phyloP scores from a whole-genome alignment of 805 yeast species.

The Danielia oregonensis region DNA sequence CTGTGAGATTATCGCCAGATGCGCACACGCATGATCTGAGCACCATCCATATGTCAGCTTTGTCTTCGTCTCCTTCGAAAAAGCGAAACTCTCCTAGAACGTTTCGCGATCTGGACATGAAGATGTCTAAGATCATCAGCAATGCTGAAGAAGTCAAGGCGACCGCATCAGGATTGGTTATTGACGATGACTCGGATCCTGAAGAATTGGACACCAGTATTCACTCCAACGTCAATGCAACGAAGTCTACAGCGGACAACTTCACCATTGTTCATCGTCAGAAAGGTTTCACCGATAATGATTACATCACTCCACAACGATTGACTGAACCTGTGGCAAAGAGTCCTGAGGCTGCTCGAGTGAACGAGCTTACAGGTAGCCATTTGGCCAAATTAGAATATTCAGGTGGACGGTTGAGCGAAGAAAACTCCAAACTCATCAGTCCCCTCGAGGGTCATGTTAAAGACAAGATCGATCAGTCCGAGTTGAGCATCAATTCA shows the following conservation, averaged over 20 bases:
- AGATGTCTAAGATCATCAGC: neutral
- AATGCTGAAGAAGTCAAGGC: neutral
- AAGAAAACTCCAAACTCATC: constrained; percentile 1
- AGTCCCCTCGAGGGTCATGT: neutral
- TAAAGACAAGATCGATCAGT: constrained; percentile 4
- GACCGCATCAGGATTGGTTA: no score
- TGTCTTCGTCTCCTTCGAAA: neutral
- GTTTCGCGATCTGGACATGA: neutral
- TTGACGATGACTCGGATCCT: neutral
- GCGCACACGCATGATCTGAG: neutral
- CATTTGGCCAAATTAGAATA: no score
- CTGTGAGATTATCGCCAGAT: neutral
- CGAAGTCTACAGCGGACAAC: no score
- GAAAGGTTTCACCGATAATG: neutral
- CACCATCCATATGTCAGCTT: neutral
- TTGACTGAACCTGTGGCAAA: neutral
- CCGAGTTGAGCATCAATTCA: no score
- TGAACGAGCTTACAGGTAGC: no score
- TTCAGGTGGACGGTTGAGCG: neutral
- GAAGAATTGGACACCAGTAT: no score
- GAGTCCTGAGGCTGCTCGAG: neutral
- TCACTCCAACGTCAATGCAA: no score
- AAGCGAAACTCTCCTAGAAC: neutral
- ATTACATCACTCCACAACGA: neutral
- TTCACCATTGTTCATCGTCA: no score